These are phyloP conservation scores for Thuidium tamariscinum DNA, from an alignment of 225 moss, liverwort and hornwort species.

Conservation along the genomic window DNA sequence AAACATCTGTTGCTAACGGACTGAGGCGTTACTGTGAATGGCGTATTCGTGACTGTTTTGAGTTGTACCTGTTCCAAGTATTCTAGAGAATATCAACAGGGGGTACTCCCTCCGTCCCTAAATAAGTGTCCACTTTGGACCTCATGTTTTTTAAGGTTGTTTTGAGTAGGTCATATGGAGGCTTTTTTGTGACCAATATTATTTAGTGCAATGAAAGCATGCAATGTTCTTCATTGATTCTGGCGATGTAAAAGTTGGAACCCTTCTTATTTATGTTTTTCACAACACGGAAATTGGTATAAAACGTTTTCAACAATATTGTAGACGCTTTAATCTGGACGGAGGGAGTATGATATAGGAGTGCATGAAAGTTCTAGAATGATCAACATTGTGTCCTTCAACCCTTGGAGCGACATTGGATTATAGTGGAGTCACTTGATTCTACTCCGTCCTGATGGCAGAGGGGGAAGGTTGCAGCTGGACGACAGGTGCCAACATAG, in stretches of 20 bases:
- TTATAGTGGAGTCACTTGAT: not conserved
- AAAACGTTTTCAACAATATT: not conserved
- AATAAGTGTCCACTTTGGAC: not conserved
- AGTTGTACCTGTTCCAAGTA: not conserved
- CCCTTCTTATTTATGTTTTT: not conserved
- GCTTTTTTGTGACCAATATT: not conserved
- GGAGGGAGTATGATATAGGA: not conserved
- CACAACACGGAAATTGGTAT: not conserved
- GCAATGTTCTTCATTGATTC: not conserved
- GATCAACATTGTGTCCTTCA: not conserved
- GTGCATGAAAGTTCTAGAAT: not conserved
- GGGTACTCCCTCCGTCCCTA: not conserved
- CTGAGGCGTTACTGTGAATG: not conserved
- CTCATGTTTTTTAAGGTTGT: not conserved
- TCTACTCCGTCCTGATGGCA: not conserved
- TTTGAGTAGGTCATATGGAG: not conserved
- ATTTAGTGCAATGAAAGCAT: not conserved
- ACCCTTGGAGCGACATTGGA: not conserved
- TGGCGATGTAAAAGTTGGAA: not conserved
- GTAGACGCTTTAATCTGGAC: not conserved
- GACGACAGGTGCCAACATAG: constrained; percentile 70
- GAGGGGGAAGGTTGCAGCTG: constrained; percentile 47
- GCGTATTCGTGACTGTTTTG: not conserved
- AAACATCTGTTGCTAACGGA: not conserved
- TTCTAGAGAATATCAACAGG: not conserved